phyloP scores from a whole-genome alignment of 1,284 basidiomycete species.

The Lignosus rhinocerotis region DNA sequence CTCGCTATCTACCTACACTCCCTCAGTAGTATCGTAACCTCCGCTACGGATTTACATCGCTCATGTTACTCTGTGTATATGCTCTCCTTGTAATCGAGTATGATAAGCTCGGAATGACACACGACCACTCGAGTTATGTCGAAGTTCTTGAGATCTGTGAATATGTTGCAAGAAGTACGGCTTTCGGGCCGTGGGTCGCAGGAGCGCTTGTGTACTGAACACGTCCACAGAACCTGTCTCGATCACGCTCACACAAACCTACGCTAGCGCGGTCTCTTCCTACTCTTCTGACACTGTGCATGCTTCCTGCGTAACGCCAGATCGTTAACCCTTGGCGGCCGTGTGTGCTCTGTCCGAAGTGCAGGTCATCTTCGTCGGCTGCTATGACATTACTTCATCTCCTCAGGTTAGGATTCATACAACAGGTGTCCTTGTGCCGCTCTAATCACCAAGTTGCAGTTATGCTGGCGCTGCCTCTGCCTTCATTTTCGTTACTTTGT shows the following conservation, averaged over 20 bases:
- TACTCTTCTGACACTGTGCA: background rate
- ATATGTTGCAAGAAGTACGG: too few relatives aligned
- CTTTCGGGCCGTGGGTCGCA: background rate
- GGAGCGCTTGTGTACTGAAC: background rate
- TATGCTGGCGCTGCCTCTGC: constrained; percentile 38
- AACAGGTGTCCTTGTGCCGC: background rate
- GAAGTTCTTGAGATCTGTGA: too few relatives aligned
- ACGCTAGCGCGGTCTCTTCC: background rate
- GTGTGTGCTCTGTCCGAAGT: background rate
- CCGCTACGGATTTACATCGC: background rate
- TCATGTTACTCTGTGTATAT: background rate
- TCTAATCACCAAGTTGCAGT: constrained; percentile 19
- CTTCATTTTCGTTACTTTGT: constrained; percentile 38
- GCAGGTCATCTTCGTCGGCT: constrained; percentile 5
- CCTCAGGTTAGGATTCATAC: constrained; percentile 19
- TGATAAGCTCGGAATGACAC: too few relatives aligned
- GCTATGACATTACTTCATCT: constrained; percentile 25
- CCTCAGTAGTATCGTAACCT: too few relatives aligned
- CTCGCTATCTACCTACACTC: background rate
- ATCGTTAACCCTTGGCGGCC: background rate
- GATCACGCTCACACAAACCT: too few relatives aligned
- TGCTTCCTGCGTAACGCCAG: background rate
- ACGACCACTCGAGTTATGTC: too few relatives aligned
- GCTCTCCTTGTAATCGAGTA: too few relatives aligned
- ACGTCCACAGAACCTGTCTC: too few relatives aligned